Conservation (phyloP, 768 basidiomycete genomes). For the Pleurotus tuber-regium region DNA sequence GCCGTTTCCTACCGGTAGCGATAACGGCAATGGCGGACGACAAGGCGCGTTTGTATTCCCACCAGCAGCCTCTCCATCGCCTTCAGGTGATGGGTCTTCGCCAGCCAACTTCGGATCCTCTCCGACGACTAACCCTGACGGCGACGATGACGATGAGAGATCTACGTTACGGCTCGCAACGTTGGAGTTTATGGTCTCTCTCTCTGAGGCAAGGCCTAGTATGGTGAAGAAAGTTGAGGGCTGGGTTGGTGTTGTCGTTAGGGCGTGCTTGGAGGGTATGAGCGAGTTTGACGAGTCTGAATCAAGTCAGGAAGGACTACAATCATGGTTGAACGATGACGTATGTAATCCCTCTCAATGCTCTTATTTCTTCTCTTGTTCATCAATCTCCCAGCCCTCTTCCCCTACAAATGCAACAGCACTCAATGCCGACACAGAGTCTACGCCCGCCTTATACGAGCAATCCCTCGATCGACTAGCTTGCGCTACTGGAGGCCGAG, state of each 20-base stretch:
- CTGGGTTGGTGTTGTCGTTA: constrained; percentile 69
- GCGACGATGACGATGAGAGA: constrained; percentile 41
- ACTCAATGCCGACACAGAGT: constrained; percentile 10
- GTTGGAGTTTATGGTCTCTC: constrained; percentile 78
- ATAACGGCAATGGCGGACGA: constrained; percentile 15
- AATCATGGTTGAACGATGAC: constrained; percentile 71
- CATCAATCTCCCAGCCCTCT: constrained; percentile 1
- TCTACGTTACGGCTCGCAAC: constrained; percentile 75
- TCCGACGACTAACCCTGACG: constrained; percentile 24
- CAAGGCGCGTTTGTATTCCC: constrained; percentile 42
- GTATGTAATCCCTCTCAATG: constrained; percentile 33
- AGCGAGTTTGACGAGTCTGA: constrained; percentile 67
- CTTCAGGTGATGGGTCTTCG: constrained; percentile 25
- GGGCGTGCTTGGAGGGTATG: constrained; percentile 82
- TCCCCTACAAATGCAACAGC: background rate
- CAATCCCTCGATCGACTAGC: constrained; percentile 82
- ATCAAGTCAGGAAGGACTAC: constrained; percentile 30
- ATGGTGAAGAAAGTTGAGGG: constrained; percentile 69
- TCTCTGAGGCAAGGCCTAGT: constrained; percentile 70
- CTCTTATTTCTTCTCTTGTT: constrained; percentile 4
- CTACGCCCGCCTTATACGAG: constrained; percentile 69
- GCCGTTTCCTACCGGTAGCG: constrained; percentile 37
- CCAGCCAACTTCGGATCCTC: constrained; percentile 27
- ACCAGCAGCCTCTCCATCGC: constrained; percentile 24
- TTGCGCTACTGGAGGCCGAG: constrained; percentile 73